phyloP scores from a whole-genome alignment of 345 rosid genomes.

The Trapa incisa region DNA sequence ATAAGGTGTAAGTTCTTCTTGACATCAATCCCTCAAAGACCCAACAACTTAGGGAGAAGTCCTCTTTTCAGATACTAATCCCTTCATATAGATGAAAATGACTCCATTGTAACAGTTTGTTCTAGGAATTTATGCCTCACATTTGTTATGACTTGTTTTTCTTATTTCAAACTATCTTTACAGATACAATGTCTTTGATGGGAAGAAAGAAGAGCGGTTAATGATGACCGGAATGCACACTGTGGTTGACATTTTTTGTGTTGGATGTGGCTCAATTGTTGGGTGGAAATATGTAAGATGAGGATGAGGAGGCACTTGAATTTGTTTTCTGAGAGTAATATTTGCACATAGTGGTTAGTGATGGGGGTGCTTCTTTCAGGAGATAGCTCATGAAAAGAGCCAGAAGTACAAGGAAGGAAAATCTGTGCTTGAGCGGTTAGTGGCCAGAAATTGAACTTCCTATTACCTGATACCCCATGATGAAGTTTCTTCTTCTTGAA shows the following conservation, averaged over 20 bases:
- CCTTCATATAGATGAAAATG: not conserved
- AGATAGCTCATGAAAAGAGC: conserved; percentile 68
- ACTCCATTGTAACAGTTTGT: not conserved
- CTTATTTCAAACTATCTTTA: conserved; percentile 14
- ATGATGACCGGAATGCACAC: conserved; percentile 89
- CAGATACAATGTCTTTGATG: conserved; percentile 68
- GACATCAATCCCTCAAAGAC: conserved; percentile 12
- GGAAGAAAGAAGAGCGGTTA: conserved; percentile 64
- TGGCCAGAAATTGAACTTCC: conserved; percentile 2
- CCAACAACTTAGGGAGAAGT: not conserved
- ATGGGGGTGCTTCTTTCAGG: conserved; percentile 43
- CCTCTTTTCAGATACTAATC: not conserved
- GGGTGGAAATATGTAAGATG: conserved; percentile 96
- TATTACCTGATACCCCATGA: not conserved
- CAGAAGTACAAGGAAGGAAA: conserved; percentile 99
- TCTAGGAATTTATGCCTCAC: not conserved
- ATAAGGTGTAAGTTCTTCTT: conserved; percentile 81
- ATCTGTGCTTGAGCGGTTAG: conserved; percentile 54
- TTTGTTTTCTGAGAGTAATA: conserved; percentile 2
- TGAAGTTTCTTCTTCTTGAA: not conserved
- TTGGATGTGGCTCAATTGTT: conserved; percentile 87
- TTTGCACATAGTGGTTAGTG: conserved; percentile 13
- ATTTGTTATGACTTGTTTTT: not conserved
- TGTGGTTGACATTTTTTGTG: conserved; percentile 89
- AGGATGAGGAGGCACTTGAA: not conserved